Conservation (phyloP, 495 filamentous ascomycete genomes). For the Penicillium subrubescens region DNA sequence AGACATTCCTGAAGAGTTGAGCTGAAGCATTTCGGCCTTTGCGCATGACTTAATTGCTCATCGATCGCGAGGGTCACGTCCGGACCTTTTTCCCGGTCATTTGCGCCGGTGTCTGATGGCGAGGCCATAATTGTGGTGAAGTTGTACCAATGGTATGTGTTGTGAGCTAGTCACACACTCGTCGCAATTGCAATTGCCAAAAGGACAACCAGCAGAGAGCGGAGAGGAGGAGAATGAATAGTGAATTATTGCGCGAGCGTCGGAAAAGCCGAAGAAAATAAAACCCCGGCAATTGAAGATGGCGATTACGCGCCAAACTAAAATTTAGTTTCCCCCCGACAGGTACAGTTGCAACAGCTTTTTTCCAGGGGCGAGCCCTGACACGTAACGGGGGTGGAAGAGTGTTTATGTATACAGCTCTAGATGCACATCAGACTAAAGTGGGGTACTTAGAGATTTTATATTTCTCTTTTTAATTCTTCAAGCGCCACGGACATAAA, state of each 20-base stretch:
- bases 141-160: background rate
- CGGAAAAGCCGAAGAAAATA: background rate
- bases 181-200: background rate
- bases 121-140: background rate
- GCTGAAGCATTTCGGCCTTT: conserved; percentile 59
- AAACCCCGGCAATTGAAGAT: background rate
- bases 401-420: background rate
- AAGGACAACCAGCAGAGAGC: background rate
- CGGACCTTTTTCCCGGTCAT: conserved; percentile 20
- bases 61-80: conserved; percentile 10
- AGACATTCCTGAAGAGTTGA: conserved; percentile 65
- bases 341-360: background rate
- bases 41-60: conserved; percentile 4
- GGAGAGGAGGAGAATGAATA: background rate
- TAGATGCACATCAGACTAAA: background rate
- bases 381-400: background rate
- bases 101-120: background rate
- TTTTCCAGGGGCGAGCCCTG: background rate
- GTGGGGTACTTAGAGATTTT: background rate
- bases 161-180: background rate
- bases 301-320: background rate
- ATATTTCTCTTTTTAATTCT: background rate
- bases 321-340: background rate
- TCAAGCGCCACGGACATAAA: background rate
- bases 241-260: background rate